These are phyloP conservation scores for Narthecium ossifragum DNA, from an alignment of 106 monocot species.

Conservation along the genomic window DNA sequence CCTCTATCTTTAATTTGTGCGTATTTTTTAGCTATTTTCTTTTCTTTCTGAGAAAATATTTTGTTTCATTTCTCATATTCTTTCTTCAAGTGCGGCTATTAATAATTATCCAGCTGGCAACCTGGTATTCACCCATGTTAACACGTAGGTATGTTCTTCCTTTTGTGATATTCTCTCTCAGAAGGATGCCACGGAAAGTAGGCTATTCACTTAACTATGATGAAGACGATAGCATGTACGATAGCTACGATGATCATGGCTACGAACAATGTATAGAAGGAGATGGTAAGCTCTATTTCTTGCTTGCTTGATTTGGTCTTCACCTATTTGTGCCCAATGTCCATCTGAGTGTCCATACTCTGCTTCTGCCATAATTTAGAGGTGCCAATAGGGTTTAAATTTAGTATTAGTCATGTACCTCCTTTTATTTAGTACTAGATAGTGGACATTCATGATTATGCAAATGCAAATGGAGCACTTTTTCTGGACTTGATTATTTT, in stretches of 20 bases:
- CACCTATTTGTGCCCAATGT: background rate
- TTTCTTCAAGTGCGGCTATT: background rate
- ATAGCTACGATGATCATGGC: slow-evolving; percentile 44
- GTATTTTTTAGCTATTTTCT: no score
- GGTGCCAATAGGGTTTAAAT: background rate
- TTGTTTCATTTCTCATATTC: no score
- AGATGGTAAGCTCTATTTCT: background rate
- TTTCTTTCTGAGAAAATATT: no score
- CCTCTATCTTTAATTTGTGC: background rate
- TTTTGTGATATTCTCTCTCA: background rate
- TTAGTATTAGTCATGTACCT: background rate
- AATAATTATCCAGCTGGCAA: no score
- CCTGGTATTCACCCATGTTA: no score
- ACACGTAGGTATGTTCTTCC: no score
- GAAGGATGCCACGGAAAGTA: slow-evolving; percentile 71
- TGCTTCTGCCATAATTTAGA: no score
- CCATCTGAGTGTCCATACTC: no score
- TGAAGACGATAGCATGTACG: slow-evolving; percentile 42
- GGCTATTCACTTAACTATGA: slow-evolving; percentile 43
- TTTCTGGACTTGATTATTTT: background rate
- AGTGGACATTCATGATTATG: no score
- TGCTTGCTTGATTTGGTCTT: background rate
- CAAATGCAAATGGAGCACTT: no score
- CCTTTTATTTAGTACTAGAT: no score
- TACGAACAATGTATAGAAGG: slow-evolving; percentile 15